phyloP scores from a whole-genome alignment of 1,284 basidiomycete species.

The Trichosporon coremiiforme region DNA sequence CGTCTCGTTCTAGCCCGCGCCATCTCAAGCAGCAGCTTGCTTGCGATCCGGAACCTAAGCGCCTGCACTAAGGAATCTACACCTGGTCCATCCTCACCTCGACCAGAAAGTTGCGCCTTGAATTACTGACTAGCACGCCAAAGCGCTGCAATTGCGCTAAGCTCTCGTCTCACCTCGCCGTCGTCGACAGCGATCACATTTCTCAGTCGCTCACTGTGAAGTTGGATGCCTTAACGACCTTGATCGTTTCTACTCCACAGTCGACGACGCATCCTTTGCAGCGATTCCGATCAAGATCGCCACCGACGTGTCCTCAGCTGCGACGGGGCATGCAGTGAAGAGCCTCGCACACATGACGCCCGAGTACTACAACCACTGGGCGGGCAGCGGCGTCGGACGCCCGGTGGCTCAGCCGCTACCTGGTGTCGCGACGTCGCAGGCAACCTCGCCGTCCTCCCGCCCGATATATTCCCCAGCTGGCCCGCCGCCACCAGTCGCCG shows the following conservation, averaged over 20 bases:
- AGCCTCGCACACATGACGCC: constrained; percentile 1
- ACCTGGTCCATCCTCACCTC: background rate
- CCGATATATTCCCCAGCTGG: background rate
- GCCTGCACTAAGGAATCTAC: background rate
- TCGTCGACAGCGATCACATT: background rate
- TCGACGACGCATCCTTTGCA: background rate
- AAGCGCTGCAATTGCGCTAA: background rate
- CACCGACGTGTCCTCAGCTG: background rate
- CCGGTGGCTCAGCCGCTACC: background rate
- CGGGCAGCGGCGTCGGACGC: constrained; percentile 6
- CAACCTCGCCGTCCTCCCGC: background rate
- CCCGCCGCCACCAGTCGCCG: background rate
- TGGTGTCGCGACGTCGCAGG: background rate
- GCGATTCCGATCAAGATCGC: background rate
- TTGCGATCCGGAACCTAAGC: background rate
- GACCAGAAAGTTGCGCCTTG: background rate
- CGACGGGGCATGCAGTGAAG: background rate
- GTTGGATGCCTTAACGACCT: background rate
- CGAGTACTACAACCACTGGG: constrained; percentile 15
- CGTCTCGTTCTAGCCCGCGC: no score
- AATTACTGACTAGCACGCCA: background rate
- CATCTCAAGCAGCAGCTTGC: background rate
- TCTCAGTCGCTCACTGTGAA: background rate
- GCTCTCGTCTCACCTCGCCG: background rate
- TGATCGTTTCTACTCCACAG: background rate